Base-by-base conservation (phyloP, 179 eudicot genomes). In the Spinacia oleracea region DNA sequence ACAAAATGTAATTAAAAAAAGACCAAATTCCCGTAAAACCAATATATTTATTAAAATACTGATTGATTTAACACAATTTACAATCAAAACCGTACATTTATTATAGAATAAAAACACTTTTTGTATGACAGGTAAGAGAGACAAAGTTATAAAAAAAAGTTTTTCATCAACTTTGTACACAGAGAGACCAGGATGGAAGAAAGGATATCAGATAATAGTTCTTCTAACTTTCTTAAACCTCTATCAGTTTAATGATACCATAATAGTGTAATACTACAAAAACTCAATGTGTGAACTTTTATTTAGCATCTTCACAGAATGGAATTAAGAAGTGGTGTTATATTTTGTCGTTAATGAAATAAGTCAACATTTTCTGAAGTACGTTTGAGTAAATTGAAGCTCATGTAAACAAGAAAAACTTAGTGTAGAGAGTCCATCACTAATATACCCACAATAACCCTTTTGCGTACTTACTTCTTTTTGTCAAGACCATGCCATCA, bases 401-500 rank as follows among this genome's bases (percentile, higher is more conserved):
- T 55, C 51, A 53, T 23, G 48, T 46, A 35, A 58, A 38, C n/a
- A 32, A 68, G 65, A 34, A 70, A 27, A 65, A 27, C 0, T 50
- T 51, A 66, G 18, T 16, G 53, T 16, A 3, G 48, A 50, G 48
- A 79, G 29, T 16, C 64, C 35, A 73, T 40, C 80, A 64, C 40
- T 46, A 48, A 21, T 40, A 27, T 35, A 32, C 40, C 16, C 18
- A 68, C 16, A 77, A 3, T 29, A 11, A 51, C 51, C 25, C 43
- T 72, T 18, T 8, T 50, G 73, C 31, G 11, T 38, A 79, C 97
- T 90, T 87, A 96, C 99, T 96, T 80, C 78, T 81, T 82, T 82
- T 93, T 74, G 96, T 92, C 87, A 96, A 81, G 75, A 89, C 85
- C 74, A 93, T 90, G 67, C 91, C 99, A 84, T 92, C 97, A 67